Conservation (phyloP, 805 yeast species). For the Candida fluviatilis region DNA sequence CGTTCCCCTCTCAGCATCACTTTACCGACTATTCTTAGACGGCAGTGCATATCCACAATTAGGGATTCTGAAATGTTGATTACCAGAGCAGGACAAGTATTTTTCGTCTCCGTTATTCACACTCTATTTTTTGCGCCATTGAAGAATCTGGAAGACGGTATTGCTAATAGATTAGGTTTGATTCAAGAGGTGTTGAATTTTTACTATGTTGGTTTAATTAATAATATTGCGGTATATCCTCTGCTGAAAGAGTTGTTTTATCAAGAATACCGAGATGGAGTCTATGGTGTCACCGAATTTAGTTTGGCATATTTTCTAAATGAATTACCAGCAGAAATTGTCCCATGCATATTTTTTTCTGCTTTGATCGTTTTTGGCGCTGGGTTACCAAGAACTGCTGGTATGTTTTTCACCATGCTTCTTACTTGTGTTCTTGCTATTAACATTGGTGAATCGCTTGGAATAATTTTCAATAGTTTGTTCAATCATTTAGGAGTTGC, state of each 20-base stretch:
- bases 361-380: slow-evolving; percentile 62
- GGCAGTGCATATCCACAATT: slow-evolving; percentile 32
- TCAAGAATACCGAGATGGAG: slow-evolving; percentile 71
- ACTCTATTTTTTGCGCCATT: slow-evolving; percentile 58
- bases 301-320: slow-evolving; percentile 53
- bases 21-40: slow-evolving; percentile 25
- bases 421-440: slow-evolving; percentile 51
- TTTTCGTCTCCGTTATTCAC: slow-evolving; percentile 59
- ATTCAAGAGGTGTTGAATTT: slow-evolving; percentile 69
- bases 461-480: slow-evolving; percentile 72
- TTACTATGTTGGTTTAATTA: slow-evolving; percentile 76
- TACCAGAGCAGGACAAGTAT: slow-evolving; percentile 62
- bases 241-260: slow-evolving; percentile 69
- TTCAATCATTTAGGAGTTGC: slow-evolving; percentile 79
- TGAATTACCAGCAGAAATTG: slow-evolving; percentile 66
- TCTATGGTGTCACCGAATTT: slow-evolving; percentile 64
- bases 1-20: slow-evolving; percentile 22
- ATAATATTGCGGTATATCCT: slow-evolving; percentile 74
- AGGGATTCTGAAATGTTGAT: slow-evolving; percentile 51
- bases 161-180: slow-evolving; percentile 67
- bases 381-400: slow-evolving; percentile 68
- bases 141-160: slow-evolving; percentile 40
- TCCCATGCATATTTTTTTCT: slow-evolving; percentile 56
- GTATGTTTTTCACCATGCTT: slow-evolving; percentile 61
- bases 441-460: slow-evolving; percentile 81